phyloP scores from a whole-genome alignment of 441 rosid genomes.

The Mallotus japonicus region DNA sequence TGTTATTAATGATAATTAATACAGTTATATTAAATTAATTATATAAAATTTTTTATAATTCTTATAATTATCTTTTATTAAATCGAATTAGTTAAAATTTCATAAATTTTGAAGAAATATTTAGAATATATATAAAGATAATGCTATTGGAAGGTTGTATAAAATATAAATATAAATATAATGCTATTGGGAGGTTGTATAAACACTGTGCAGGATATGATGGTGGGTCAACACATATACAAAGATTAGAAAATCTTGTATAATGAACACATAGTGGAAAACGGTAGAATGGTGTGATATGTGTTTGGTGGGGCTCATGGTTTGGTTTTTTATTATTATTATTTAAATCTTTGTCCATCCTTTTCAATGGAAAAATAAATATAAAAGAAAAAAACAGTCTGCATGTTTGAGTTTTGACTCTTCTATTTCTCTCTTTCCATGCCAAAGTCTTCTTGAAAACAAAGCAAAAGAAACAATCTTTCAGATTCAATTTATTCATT shows the following conservation, averaged over 20 bases:
- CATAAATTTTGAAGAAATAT: too few relatives aligned
- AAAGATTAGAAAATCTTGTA: neutral
- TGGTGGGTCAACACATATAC: slow-evolving; percentile 10
- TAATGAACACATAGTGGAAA: neutral
- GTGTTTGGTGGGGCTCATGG: slow-evolving; percentile 17
- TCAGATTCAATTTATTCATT: slow-evolving; percentile 32
- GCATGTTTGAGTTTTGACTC: slow-evolving; percentile 7
- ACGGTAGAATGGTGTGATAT: neutral
- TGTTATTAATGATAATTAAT: too few relatives aligned
- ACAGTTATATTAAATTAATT: too few relatives aligned
- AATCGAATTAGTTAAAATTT: too few relatives aligned
- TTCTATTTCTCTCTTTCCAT: neutral
- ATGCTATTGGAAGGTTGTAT: too few relatives aligned
- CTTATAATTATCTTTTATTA: too few relatives aligned
- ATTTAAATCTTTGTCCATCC: slow-evolving; percentile 24
- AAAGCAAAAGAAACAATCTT: slow-evolving; percentile 22
- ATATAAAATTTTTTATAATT: too few relatives aligned
- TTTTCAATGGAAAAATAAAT: neutral
- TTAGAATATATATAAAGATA: too few relatives aligned
- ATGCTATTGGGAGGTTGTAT: too few relatives aligned
- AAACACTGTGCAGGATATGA: neutral
- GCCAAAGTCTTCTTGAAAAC: neutral
- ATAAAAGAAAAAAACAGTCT: neutral
- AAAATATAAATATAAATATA: too few relatives aligned
- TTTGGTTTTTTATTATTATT: neutral